These are phyloP conservation scores for Mycena alexandri DNA, from an alignment of 768 basidiomycete genomes.

Conservation along the genomic window DNA sequence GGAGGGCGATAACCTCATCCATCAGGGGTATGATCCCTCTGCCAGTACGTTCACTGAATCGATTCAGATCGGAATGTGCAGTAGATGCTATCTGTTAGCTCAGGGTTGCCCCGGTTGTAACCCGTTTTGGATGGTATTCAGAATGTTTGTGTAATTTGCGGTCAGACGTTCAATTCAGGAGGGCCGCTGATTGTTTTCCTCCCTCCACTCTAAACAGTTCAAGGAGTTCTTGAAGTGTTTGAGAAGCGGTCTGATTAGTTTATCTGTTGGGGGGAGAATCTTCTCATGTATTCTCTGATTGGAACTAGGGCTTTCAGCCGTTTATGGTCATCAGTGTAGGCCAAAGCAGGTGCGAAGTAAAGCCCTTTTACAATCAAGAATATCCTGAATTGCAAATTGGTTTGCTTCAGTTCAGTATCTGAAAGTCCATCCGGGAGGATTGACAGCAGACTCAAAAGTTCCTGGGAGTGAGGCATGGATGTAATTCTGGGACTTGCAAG, in stretches of 20 bases:
- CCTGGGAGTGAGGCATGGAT: background rate
- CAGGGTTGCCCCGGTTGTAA: background rate
- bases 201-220: background rate
- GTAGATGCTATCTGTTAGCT: background rate
- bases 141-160: background rate
- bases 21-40: background rate
- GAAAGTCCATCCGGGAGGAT: constrained; percentile 1
- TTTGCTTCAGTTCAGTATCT: background rate
- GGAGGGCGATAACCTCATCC: background rate
- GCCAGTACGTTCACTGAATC: background rate
- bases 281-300: constrained; percentile 9
- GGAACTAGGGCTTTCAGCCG: background rate
- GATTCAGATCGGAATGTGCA: too few relatives aligned
- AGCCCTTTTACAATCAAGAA: background rate
- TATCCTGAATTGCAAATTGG: background rate
- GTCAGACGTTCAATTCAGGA: background rate
- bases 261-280: background rate
- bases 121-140: background rate
- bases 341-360: constrained; percentile 2
- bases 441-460: constrained; percentile 3
- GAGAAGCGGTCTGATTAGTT: background rate
- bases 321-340: background rate
- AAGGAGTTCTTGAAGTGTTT: background rate
- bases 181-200: background rate
- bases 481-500: background rate